Base-by-base conservation (phyloP, 805 yeast species). In the Saccharomyces cerevisiae region DNA sequence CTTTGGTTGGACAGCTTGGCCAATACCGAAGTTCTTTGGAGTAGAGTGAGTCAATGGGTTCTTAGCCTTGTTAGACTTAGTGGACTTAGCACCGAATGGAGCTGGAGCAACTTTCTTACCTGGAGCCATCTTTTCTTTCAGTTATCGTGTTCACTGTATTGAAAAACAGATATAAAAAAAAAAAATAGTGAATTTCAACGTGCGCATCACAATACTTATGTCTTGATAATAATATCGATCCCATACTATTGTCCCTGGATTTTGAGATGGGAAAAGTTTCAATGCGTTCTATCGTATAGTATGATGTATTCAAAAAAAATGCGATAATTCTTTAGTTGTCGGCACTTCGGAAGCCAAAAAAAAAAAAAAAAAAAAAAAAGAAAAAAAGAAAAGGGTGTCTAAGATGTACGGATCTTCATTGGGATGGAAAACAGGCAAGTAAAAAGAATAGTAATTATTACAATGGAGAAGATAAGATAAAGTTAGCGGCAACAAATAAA, bases 61-160 rank as follows among this genome's bases (percentile, higher is more conserved):
- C 80, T 81, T 79, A 59, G 79, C 71, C 69, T 79, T 75, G 64
- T 78, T 70, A 61, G 80, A 71, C 79, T 87, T 82, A 68, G 75
- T 64, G 59, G 78, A 61, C 74, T 80, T 79, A 70, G 88, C 73
- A 73, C 96, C 90, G 76, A 90, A 86, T 78, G 99, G 99, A 76
- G 97, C 92, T 82, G 97, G 96, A 72, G 97, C 97, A 72, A 89
- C 96, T 84, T 89, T 90, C 77, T 79, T 81, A 69, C 87, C 78
- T 73, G 84, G 84, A 64, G 74, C 74, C 74, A 70, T 70, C 61
- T 46, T 63, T 51, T 46, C 28, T 57, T 36, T 36, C 43, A 21
- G 22, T 36, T 36, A 36, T 36, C 43, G 43, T 36, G 43, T 36
- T 36, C 43, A 36, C 43, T 4, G 8, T 17, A 17, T 6, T 6